Conservation (phyloP, 257 asterid genomes). For the Leonotis leonurus region DNA sequence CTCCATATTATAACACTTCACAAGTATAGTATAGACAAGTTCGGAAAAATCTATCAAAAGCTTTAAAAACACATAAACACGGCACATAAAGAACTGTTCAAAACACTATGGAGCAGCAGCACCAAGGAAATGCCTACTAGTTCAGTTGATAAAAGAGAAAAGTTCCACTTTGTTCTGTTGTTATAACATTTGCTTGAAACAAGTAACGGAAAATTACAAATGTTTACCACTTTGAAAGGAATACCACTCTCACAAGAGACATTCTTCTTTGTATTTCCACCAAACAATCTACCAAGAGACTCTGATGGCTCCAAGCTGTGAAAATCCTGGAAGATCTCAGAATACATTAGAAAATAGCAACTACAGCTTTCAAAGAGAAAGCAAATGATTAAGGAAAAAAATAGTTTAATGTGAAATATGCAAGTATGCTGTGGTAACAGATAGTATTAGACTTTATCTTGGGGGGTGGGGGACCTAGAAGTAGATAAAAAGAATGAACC, state of each 20-base stretch:
- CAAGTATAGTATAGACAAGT: neutral
- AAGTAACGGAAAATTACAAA: neutral
- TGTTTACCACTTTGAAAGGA: constrained; percentile 51
- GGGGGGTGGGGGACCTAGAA: too few species aligned
- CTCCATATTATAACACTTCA: neutral
- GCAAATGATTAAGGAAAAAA: neutral
- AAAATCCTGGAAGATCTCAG: constrained; percentile 33
- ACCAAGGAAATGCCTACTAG: constrained; percentile 1
- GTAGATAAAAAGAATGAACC: neutral
- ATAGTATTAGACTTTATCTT: too few species aligned
- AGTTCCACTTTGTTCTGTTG: neutral
- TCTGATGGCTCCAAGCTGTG: constrained; percentile 42
- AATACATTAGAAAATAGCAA: constrained; percentile 15
- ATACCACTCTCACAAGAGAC: constrained; percentile 14
- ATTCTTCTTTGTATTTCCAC: constrained; percentile 23
- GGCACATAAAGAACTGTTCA: neutral
- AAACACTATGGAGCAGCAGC: constrained; percentile 2
- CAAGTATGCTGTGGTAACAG: too few species aligned
- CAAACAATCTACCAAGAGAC: constrained; percentile 41
- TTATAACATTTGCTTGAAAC: constrained; percentile 2
- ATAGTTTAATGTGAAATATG: neutral
- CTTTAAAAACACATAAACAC: neutral
- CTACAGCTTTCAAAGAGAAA: neutral
- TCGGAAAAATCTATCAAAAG: neutral
- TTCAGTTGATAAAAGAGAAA: neutral